Evolutionary conservation across 768 basidiomycete species (phyloP), one percentile per base, ranked within the genome.

Genomic region (Pleurotus djamor): DNA sequence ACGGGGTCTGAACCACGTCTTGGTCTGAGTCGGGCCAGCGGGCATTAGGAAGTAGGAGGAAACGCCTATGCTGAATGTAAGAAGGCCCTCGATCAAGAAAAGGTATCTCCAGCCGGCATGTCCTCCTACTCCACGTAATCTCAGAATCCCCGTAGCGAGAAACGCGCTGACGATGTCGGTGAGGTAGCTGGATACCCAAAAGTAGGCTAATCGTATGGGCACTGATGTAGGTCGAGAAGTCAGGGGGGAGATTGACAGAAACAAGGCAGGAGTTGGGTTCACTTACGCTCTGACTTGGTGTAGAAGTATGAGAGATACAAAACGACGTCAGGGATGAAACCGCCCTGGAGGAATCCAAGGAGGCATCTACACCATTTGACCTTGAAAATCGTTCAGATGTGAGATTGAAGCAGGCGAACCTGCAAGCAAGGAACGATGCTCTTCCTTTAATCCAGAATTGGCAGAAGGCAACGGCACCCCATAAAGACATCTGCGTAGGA

Each of bases 261-360:
- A n/a, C 35, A 52, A 41, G 32, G 14, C 58, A 61, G 5, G 37
- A 28, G 21, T 28, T 3, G 21, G 21, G 21, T 28, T 28, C 21
- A 71, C 80, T 67, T 62, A 83, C 84, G 71, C 69, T 85, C 84
- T 14, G 63, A 70, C 60, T 80, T 83, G 2, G 83, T 86, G 69
- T 86, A 88, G 64, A 80, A 88, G 64, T 88, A 88, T 0, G 82
- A 84, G 2, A 88, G 72, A 64, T 87, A 89, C 3, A 89, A 72
- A 21, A 89, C 81, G 14, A 85, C 69, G 61, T 88, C 87, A 0
- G 85, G 84, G 59, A 86, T 83, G 68, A 87, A 86, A 0, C 83
- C 85, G 16, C 86, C 87, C 71, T 87, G 83, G 58, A 85, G 72
- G 63, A 88, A 82, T 0, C 85, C 84, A 1, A 86, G 68, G 6